Evolutionary conservation across 2,329 filamentous ascomycete species (phyloP).

Genomic region (Colletotrichum sidae): DNA sequence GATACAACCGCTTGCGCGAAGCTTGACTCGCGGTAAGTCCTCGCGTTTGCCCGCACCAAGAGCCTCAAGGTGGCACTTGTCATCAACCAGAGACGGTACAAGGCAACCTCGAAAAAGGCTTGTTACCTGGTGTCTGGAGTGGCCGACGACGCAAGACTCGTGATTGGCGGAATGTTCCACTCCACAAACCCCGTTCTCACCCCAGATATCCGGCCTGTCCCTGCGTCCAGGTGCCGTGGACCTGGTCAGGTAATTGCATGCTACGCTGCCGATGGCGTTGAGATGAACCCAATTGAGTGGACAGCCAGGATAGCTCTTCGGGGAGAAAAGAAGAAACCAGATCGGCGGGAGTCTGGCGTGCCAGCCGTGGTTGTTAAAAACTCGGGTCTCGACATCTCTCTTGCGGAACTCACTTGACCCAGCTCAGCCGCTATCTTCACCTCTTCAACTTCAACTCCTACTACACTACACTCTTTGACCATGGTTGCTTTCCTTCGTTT

Average conservation of each 20-base stretch:
- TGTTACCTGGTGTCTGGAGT: slow-evolving; percentile 2
- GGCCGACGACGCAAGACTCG: neutral
- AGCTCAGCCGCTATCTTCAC: neutral
- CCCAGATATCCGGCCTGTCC: slow-evolving; percentile 16
- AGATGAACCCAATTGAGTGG: slow-evolving; percentile 10
- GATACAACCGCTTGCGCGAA: neutral
- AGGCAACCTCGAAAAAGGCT: neutral
- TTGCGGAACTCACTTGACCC: neutral
- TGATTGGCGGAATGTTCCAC: slow-evolving; percentile 23
- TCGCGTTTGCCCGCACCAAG: slow-evolving; percentile 10
- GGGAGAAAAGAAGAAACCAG: neutral
- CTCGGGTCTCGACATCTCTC: neutral
- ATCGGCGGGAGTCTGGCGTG: neutral
- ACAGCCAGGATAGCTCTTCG: neutral
- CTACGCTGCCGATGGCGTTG: slow-evolving; percentile 4
- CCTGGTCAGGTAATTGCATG: slow-evolving; percentile 2
- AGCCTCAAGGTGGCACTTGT: slow-evolving; percentile 8
- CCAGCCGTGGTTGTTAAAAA: slow-evolving; percentile 19
- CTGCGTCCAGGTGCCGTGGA: slow-evolving; percentile 12
- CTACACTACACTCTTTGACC: slow-evolving; percentile 3
- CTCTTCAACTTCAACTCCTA: neutral
- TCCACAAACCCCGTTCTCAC: slow-evolving; percentile 16
- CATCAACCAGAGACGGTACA: neutral
- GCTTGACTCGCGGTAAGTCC: slow-evolving; percentile 14
- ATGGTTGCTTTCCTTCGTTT: slow-evolving; percentile 24